phyloP scores from a whole-genome alignment of 148 eudicot genomes.

The Persicaria maculosa region DNA sequence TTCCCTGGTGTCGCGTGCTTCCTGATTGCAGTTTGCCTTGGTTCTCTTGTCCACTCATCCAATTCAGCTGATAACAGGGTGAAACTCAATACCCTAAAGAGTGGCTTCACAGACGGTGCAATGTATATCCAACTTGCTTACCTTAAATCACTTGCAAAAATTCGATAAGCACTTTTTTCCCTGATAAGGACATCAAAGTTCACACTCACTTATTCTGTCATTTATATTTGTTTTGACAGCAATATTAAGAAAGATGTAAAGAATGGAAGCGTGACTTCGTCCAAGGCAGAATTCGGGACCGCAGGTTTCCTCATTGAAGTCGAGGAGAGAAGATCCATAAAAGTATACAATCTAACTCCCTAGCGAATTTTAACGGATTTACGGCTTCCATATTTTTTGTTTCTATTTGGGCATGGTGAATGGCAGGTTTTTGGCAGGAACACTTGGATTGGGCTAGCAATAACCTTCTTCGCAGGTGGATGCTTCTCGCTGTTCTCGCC shows the following conservation, averaged over 20 bases:
- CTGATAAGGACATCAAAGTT: too few species aligned
- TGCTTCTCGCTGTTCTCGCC: conserved; percentile 65
- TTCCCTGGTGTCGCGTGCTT: conserved; percentile 83
- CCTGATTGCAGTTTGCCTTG: conserved; percentile 64
- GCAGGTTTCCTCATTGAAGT: conserved; percentile 51
- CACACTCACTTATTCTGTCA: too few species aligned
- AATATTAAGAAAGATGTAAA: conserved; percentile 15
- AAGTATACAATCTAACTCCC: conserved; percentile 26
- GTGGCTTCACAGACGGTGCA: too few species aligned
- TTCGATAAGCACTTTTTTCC: conserved; percentile 15
- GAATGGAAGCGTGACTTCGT: conserved; percentile 22
- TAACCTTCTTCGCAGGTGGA: conserved; percentile 58
- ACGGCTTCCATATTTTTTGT: too few species aligned
- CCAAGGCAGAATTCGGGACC: conserved; percentile 20
- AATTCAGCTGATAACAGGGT: conserved; percentile 52
- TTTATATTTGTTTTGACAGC: too few species aligned
- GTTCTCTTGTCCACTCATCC: conserved; percentile 58
- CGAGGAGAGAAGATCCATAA: conserved; percentile 62
- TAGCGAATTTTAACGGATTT: too few species aligned
- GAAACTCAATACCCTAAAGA: conserved; percentile 47
- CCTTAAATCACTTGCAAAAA: background rate
- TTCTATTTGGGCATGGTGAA: background rate
- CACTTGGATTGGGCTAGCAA: conserved; percentile 39
- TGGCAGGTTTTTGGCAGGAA: conserved; percentile 57
- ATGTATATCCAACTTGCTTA: conserved; percentile 7